These are phyloP conservation scores for Wickerhamiella musiphila DNA, from an alignment of 805 yeast species.

Conservation along the genomic window DNA sequence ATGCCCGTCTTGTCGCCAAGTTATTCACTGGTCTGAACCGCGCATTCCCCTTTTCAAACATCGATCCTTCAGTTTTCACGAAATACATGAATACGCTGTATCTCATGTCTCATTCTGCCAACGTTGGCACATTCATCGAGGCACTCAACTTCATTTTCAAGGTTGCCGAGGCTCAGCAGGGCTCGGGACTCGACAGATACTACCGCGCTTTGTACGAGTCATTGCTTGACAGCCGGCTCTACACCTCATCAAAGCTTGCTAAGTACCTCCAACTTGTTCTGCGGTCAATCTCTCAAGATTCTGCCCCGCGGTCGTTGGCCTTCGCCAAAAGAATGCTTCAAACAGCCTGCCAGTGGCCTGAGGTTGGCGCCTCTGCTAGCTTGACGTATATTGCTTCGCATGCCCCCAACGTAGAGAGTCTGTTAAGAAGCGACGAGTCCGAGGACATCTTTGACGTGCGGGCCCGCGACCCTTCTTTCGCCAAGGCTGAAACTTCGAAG, in stretches of 20 bases:
- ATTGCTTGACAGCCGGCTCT: conserved; percentile 65
- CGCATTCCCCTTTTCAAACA: conserved; percentile 78
- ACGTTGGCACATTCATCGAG: conserved; percentile 86
- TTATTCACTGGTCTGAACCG: conserved; percentile 88
- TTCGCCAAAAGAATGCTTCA: conserved; percentile 84
- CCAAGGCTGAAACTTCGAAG: conserved; percentile 68
- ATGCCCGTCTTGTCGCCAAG: conserved; percentile 72
- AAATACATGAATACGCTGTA: conserved; percentile 70
- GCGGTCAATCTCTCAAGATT: conserved; percentile 61
- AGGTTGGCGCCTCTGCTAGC: conserved; percentile 46
- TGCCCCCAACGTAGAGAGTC: conserved; percentile 61
- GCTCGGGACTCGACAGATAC: conserved; percentile 32
- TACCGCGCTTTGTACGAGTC: conserved; percentile 83
- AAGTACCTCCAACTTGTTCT: conserved; percentile 73
- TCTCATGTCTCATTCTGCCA: conserved; percentile 82
- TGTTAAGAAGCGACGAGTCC: conserved; percentile 31
- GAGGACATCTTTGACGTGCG: conserved; percentile 48
- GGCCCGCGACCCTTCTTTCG: conserved; percentile 81
- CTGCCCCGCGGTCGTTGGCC: conserved; percentile 51
- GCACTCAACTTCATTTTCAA: conserved; percentile 76
- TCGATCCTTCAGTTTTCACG: conserved; percentile 46
- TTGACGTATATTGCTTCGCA: conserved; percentile 10
- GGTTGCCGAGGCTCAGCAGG: conserved; percentile 40
- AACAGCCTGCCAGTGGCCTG: conserved; percentile 69
- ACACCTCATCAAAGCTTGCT: conserved; percentile 81